Percentiles rank a stretch among this genome's conserved stretches.
These are phyloP conservation scores for Phaeosphaeria sp. DNA, from an alignment of 2,329 filamentous ascomycete species.

Conservation along the genomic window DNA sequence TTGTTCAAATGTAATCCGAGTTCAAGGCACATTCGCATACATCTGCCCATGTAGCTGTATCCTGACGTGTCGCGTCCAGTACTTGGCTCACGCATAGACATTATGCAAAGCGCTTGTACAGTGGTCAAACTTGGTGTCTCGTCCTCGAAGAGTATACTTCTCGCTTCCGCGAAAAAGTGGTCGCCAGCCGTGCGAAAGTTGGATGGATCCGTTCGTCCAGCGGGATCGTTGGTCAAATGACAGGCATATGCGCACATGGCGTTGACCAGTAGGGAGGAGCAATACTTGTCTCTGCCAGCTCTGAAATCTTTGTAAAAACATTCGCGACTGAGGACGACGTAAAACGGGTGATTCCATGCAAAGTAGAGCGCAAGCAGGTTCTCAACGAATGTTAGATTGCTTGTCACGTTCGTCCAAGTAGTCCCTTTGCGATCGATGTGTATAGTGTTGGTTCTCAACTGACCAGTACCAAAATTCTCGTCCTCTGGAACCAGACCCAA, in stretches of 20 bases:
- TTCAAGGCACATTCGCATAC: constrained; percentile 73
- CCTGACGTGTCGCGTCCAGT: constrained; percentile 75
- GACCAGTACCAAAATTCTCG: constrained; percentile 36
- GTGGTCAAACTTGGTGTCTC: constrained; percentile 71
- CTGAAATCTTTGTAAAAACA: constrained; percentile 72
- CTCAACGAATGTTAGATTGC: constrained; percentile 64
- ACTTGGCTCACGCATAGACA: constrained; percentile 77
- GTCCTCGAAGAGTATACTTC: constrained; percentile 63
- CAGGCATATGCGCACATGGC: constrained; percentile 71
- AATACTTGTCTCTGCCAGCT: constrained; percentile 67
- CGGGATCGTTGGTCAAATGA: constrained; percentile 70
- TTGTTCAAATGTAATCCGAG: constrained; percentile 68
- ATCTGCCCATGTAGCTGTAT: constrained; percentile 75
- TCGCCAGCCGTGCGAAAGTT: constrained; percentile 72
- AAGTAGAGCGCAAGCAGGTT: constrained; percentile 73
- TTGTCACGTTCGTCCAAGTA: constrained; percentile 68
- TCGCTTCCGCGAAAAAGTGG: constrained; percentile 75
- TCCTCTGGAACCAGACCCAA: constrained; percentile 46
- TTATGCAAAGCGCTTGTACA: constrained; percentile 76
- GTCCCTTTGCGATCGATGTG: constrained; percentile 25
- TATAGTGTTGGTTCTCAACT: constrained; percentile 15
- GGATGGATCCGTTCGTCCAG: constrained; percentile 66
- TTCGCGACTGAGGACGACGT: constrained; percentile 74
- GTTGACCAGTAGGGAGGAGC: constrained; percentile 71
- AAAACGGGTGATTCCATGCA: constrained; percentile 75